phyloP scores from a whole-genome alignment of 768 basidiomycete species.

The Erythrobasidium yunnanense region DNA sequence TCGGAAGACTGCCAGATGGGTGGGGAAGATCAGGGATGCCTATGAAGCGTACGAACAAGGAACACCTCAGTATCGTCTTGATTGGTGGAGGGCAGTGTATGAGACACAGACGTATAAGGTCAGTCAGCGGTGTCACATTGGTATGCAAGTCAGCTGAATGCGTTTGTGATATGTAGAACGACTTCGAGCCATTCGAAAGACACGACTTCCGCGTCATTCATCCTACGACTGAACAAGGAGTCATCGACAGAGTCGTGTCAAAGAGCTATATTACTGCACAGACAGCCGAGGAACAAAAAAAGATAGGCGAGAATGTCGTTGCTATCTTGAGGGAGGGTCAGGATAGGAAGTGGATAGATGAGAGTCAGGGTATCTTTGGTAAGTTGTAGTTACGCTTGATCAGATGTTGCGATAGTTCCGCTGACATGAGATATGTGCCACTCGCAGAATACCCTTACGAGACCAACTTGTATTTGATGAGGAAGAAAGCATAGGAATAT shows the following conservation, averaged over 20 bases:
- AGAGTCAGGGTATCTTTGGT: slow-evolving; percentile 57
- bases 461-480: slow-evolving; percentile 30
- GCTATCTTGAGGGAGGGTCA: slow-evolving; percentile 55
- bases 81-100: slow-evolving; percentile 31
- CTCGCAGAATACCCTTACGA: slow-evolving; percentile 30
- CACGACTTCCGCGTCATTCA: slow-evolving; percentile 51
- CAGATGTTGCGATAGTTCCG: no score
- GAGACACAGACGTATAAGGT: slow-evolving; percentile 46
- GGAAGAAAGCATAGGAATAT: slow-evolving; percentile 46
- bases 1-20: slow-evolving; percentile 55
- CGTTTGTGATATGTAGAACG: no score
- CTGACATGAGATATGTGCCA: no score
- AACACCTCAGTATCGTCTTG: slow-evolving; percentile 53
- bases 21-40: slow-evolving; percentile 57
- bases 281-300: slow-evolving; percentile 50
- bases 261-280: slow-evolving; percentile 75
- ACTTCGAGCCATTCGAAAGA: slow-evolving; percentile 56
- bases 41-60: slow-evolving; percentile 44
- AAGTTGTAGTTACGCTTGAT: slow-evolving; percentile 50
- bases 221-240: slow-evolving; percentile 50
- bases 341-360: slow-evolving; percentile 57
- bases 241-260: slow-evolving; percentile 58
- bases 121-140: no score
- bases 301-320: slow-evolving; percentile 49
- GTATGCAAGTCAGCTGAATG: no score